These are phyloP conservation scores for Potentilla sterilis DNA, from an alignment of 306 rosid species.

Conservation along the genomic window DNA sequence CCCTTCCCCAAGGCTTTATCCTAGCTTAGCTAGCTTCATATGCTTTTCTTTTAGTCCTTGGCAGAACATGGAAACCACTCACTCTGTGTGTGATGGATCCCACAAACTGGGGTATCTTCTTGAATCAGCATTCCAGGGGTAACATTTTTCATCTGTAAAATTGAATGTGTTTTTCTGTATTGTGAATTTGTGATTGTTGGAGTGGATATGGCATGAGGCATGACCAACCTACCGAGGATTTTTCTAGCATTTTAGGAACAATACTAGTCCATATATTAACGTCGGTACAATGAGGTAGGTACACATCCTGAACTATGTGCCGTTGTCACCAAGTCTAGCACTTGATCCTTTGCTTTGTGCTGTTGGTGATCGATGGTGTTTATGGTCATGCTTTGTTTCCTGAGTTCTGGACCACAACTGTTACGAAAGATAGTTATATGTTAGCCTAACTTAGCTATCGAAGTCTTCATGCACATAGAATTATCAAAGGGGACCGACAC, in stretches of 20 bases:
- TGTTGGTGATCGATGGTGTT: not conserved
- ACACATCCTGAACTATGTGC: not conserved
- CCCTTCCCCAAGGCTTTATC: not conserved
- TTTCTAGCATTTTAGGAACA: not conserved
- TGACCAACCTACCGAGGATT: not conserved
- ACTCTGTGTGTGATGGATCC: not conserved
- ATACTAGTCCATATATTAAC: not conserved
- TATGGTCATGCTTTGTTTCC: not conserved
- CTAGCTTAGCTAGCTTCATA: constrained; percentile 6
- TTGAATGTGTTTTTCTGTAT: too few species aligned
- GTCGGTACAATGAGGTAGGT: not conserved
- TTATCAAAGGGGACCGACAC: not conserved
- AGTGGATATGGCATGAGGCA: not conserved
- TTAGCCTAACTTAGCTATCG: not conserved
- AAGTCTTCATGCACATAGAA: not conserved
- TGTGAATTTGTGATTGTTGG: not conserved
- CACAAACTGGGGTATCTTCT: not conserved
- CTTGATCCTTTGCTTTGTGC: not conserved
- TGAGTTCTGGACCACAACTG: constrained; percentile 1
- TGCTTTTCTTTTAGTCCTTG: not conserved
- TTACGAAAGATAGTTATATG: not conserved
- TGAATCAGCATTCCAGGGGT: not conserved
- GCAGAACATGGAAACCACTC: not conserved
- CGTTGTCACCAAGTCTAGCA: not conserved
- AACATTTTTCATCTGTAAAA: not conserved